These are phyloP conservation scores for Talaromyces sp. DNA, from an alignment of 2,329 filamentous ascomycete species.

Conservation along the genomic window DNA sequence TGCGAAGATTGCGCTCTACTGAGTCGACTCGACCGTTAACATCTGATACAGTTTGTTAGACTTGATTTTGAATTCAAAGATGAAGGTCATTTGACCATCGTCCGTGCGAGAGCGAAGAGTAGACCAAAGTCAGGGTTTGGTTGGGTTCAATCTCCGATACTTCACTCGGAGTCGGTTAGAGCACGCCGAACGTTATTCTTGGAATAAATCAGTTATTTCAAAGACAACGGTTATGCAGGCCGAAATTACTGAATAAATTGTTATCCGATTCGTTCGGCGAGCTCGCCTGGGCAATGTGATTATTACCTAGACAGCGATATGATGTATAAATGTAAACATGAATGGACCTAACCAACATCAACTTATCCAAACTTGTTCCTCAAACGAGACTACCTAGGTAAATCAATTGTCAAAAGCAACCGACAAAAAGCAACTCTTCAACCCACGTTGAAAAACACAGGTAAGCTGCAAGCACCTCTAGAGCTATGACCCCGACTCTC, in stretches of 20 bases:
- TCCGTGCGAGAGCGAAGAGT: background rate
- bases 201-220: background rate
- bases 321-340: background rate
- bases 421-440: background rate
- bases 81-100: background rate
- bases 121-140: background rate
- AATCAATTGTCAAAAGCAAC: background rate
- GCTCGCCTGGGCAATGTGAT: background rate
- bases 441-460: background rate
- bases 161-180: background rate
- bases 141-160: background rate
- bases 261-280: background rate
- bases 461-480: too few relatives aligned
- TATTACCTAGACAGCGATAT: background rate
- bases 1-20: background rate
- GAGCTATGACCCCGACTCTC: background rate
- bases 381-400: too few relatives aligned
- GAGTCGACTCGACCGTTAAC: background rate
- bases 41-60: background rate
- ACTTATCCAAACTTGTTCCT: background rate
- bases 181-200: background rate
- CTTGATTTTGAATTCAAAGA: background rate
- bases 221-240: background rate
- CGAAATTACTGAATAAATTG: background rate
- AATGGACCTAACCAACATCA: too few relatives aligned